These are phyloP conservation scores for Rubus parviflorus DNA, from an alignment of 306 rosid genomes.

Conservation along the genomic window DNA sequence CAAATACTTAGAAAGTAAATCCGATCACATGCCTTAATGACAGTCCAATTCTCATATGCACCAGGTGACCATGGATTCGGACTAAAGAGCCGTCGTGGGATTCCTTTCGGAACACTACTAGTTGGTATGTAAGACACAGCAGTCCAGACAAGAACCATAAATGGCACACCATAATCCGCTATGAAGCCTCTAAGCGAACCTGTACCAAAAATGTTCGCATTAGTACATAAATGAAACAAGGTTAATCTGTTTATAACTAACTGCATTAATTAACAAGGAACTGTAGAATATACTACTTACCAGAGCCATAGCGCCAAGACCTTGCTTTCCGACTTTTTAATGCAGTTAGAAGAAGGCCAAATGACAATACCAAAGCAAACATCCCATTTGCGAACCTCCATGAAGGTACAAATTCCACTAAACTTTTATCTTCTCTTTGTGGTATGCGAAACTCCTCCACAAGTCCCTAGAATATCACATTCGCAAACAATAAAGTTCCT, in stretches of 20 bases:
- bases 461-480: slow-evolving; percentile 53
- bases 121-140: slow-evolving; percentile 86
- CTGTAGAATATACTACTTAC: slow-evolving; percentile 34
- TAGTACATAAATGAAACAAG: not conserved
- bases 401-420: slow-evolving; percentile 57
- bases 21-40: slow-evolving; percentile 61
- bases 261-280: not conserved
- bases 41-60: slow-evolving; percentile 97
- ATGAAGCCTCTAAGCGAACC: slow-evolving; percentile 85
- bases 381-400: slow-evolving; percentile 98
- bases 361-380: slow-evolving; percentile 96
- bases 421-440: slow-evolving; percentile 47
- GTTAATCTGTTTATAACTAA: not conserved
- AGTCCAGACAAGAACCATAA: slow-evolving; percentile 96
- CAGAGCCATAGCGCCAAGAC: slow-evolving; percentile 95
- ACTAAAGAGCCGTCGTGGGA: slow-evolving; percentile 90
- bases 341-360: slow-evolving; percentile 94
- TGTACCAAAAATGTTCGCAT: slow-evolving; percentile 21
- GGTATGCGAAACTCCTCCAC: slow-evolving; percentile 90
- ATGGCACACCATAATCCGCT: slow-evolving; percentile 98
- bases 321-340: slow-evolving; percentile 90
- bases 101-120: slow-evolving; percentile 67
- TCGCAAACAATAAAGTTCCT: not conserved
- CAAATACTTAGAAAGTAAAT: not conserved
- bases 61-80: slow-evolving; percentile 99